phyloP scores from a whole-genome alignment of 2,329 filamentous ascomycete species.

The Bimuria novae-zelandiae region DNA sequence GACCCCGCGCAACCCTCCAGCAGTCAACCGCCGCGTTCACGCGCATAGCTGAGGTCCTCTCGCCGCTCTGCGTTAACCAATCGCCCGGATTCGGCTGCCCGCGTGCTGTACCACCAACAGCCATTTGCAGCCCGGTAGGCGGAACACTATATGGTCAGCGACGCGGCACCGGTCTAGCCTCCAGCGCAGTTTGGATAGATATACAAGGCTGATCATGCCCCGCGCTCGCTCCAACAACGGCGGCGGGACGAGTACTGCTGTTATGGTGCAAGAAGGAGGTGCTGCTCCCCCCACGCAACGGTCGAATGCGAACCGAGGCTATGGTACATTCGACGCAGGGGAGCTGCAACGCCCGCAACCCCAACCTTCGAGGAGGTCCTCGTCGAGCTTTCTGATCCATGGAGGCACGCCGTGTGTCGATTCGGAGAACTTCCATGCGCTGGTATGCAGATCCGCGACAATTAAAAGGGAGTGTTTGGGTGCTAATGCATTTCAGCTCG shows the following conservation, averaged over 20 bases:
- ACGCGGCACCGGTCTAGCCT: background rate
- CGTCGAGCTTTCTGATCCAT: conserved; percentile 3
- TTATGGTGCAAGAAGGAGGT: conserved; percentile 47
- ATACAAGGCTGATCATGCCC: conserved; percentile 17
- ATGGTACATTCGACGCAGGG: conserved; percentile 40
- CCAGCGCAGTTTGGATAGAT: conserved; percentile 8
- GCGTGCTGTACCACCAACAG: background rate
- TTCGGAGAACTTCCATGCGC: conserved; percentile 53
- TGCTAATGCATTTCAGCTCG: conserved; percentile 59
- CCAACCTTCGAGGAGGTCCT: conserved; percentile 45
- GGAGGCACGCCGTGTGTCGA: conserved; percentile 47
- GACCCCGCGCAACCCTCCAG: background rate
- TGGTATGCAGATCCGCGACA: conserved; percentile 22
- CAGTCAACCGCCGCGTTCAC: background rate
- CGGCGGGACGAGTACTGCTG: conserved; percentile 29
- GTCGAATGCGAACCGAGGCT: conserved; percentile 32
- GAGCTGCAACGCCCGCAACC: conserved; percentile 53
- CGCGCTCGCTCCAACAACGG: conserved; percentile 8
- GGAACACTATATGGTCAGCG: conserved; percentile 4
- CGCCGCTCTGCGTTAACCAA: background rate
- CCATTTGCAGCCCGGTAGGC: background rate
- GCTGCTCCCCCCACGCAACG: conserved; percentile 42
- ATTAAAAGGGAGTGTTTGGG: background rate
- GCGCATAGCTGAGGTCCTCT: background rate
- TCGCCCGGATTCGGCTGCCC: conserved; percentile 5